A percentile compares a stretch with the other conserved stretches of the same genome.
Conservation (phyloP, 2,329 filamentous ascomycete species). For the Trichoderma sp. region DNA sequence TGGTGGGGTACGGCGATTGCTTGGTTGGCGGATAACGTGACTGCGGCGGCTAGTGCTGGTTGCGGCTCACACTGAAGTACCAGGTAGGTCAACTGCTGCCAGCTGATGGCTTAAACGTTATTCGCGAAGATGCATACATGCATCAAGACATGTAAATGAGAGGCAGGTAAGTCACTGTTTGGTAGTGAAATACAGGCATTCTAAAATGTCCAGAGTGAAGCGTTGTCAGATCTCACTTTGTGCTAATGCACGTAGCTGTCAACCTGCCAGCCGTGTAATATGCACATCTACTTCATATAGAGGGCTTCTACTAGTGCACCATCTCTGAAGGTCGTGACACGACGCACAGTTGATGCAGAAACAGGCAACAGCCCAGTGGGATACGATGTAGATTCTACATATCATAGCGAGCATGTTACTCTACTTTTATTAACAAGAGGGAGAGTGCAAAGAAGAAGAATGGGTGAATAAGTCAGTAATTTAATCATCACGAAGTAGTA, state of each 20-base stretch:
- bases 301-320: neutral
- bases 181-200: neutral
- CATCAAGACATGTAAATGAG: neutral
- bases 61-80: too few relatives aligned
- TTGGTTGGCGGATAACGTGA: constrained; percentile 23
- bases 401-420: neutral
- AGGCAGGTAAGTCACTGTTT: neutral
- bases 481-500: neutral
- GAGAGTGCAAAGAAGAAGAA: neutral
- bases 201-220: neutral
- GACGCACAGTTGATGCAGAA: neutral
- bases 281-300: neutral
- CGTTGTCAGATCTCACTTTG: neutral
- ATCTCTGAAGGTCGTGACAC: neutral
- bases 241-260: neutral
- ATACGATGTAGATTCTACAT: neutral
- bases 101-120: neutral
- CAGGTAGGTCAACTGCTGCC: neutral
- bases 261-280: neutral
- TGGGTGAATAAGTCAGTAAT: neutral
- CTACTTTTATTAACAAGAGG: neutral
- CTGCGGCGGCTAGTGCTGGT: neutral
- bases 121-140: neutral
- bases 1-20: constrained; percentile 21
- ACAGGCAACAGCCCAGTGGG: neutral